Percentiles rank a stretch among this genome's conserved stretches.
Conservation (phyloP, 2,329 filamentous ascomycete species). For the Ceratocystis cacaofunesta region DNA sequence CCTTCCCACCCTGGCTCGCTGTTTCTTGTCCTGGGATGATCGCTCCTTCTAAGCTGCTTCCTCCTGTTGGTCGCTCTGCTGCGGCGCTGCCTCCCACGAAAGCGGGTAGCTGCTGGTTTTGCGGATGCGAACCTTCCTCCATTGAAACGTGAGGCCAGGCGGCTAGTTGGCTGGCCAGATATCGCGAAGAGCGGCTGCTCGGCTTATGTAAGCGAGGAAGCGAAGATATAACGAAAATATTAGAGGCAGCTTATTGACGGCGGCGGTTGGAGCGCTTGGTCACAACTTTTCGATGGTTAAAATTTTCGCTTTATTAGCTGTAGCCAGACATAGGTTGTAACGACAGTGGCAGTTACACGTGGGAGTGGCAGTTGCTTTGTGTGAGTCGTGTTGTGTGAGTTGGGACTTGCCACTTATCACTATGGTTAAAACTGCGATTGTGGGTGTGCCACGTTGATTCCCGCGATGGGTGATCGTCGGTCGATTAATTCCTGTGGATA, state of each 20-base stretch:
- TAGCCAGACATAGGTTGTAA: neutral
- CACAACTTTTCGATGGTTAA: neutral
- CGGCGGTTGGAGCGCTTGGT: neutral
- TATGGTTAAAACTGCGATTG: neutral
- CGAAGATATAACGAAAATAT: neutral
- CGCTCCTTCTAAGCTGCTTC: too few relatives aligned
- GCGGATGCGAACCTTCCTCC: conserved; percentile 1
- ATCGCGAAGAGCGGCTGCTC: neutral
- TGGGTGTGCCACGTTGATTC: neutral
- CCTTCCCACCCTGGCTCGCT: neutral
- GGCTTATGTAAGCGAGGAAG: neutral
- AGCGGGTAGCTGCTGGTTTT: neutral
- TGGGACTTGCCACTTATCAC: too few relatives aligned
- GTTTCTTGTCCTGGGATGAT: neutral
- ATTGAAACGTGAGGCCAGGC: neutral
- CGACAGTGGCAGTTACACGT: neutral
- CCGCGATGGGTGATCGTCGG: neutral
- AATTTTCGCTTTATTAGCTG: neutral
- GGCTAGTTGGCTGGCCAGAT: neutral
- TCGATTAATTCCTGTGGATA: neutral
- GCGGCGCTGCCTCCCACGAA: neutral
- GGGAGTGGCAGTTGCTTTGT: neutral
- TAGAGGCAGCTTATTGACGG: neutral
- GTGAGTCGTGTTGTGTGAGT: neutral
- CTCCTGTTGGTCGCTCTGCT: too few relatives aligned